Percentiles rank a stretch among this genome's conserved stretches.
Conservation (phyloP, 177 flowering plant genomes). For the Telopea speciosissima region DNA sequence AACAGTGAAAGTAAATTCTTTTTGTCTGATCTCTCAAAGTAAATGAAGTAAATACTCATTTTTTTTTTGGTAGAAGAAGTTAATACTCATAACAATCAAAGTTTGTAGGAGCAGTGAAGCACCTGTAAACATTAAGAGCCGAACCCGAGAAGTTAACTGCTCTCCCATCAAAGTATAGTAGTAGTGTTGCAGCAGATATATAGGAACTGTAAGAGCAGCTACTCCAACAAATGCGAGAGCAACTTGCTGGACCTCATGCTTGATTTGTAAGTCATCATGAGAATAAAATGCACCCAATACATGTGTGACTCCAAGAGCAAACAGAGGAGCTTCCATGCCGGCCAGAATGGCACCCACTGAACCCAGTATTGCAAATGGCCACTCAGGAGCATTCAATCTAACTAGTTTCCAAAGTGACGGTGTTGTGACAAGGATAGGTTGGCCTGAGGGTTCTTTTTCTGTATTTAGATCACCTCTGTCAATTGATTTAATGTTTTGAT, state of each 20-base stretch:
- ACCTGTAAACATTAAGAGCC: slow-evolving; percentile 73
- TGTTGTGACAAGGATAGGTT: slow-evolving; percentile 14
- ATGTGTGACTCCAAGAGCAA: slow-evolving; percentile 59
- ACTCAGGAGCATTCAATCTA: slow-evolving; percentile 56
- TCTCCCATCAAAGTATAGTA: slow-evolving; percentile 77
- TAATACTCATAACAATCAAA: neutral
- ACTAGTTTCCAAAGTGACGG: slow-evolving; percentile 50
- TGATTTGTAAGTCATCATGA: slow-evolving; percentile 29
- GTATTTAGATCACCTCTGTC: slow-evolving; percentile 14
- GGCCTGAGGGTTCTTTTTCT: slow-evolving; percentile 1
- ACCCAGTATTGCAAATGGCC: slow-evolving; percentile 67
- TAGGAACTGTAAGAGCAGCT: slow-evolving; percentile 43
- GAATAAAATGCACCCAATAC: slow-evolving; percentile 51
- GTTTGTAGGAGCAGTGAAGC: slow-evolving; percentile 7
- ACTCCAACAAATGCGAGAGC: slow-evolving; percentile 51
- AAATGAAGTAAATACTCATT: neutral
- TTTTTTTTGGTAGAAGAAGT: neutral
- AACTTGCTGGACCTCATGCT: slow-evolving; percentile 35
- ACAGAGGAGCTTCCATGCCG: slow-evolving; percentile 65
- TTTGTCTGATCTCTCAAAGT: neutral
- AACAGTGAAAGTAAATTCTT: neutral
- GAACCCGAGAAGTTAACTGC: slow-evolving; percentile 57
- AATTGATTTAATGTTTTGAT: slow-evolving; percentile 10
- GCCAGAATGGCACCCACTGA: slow-evolving; percentile 64
- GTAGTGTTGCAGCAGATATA: slow-evolving; percentile 65